Percentiles rank a stretch among this genome's conserved stretches.
These are phyloP conservation scores for Rhytidhysteron rufulum DNA, from an alignment of 2,329 filamentous ascomycete genomes.

Conservation along the genomic window DNA sequence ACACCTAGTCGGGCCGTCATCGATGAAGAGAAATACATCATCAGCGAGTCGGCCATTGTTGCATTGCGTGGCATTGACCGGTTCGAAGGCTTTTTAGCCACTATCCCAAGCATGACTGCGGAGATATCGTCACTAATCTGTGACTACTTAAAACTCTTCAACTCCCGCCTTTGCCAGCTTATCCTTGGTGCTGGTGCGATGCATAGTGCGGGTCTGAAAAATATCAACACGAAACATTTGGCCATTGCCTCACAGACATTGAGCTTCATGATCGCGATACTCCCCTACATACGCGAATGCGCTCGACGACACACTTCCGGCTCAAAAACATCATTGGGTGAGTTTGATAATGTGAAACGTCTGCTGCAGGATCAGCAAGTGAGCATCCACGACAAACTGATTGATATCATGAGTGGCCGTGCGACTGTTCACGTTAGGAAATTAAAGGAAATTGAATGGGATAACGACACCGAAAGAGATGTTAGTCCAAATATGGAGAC, in stretches of 20 bases:
- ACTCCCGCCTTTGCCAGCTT: conserved; percentile 91
- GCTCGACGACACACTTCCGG: conserved; percentile 66
- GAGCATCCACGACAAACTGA: conserved; percentile 86
- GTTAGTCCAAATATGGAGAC: conserved; percentile 78
- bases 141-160: conserved; percentile 88
- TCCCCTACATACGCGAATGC: conserved; percentile 89
- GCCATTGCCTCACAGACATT: conserved; percentile 87
- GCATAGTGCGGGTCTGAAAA: conserved; percentile 81
- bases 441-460: conserved; percentile 74
- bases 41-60: conserved; percentile 77
- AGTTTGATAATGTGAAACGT: conserved; percentile 84
- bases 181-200: conserved; percentile 94
- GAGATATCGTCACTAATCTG: conserved; percentile 77
- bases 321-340: conserved; percentile 56
- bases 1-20: conserved; percentile 61
- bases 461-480: conserved; percentile 46
- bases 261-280: conserved; percentile 78
- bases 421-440: conserved; percentile 69
- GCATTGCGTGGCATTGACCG: conserved; percentile 78
- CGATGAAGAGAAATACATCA: conserved; percentile 78
- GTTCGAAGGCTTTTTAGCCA: conserved; percentile 77
- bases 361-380: conserved; percentile 85
- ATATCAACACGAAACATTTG: conserved; percentile 93
- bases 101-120: conserved; percentile 82
- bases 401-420: conserved; percentile 84